Percentiles rank a stretch among this genome's conserved stretches.
phyloP scores from a whole-genome alignment of 2,329 filamentous ascomycete species.

The Fusarium metavorans region DNA sequence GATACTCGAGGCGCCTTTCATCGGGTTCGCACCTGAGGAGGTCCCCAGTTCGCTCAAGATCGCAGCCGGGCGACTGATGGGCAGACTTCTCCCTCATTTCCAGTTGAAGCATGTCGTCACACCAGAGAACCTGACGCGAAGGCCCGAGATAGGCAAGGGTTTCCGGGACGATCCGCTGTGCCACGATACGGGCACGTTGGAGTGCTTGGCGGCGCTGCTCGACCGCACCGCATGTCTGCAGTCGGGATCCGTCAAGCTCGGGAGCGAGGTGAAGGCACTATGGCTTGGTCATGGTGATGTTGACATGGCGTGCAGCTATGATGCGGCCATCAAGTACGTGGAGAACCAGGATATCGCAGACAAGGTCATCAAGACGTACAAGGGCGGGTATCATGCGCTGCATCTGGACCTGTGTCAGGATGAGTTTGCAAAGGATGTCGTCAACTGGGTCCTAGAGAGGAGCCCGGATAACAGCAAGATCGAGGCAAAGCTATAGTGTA shows the following conservation, averaged over 20 bases:
- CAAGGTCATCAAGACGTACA: conserved; percentile 78
- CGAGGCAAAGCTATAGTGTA: conserved; percentile 54
- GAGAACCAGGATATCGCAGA: conserved; percentile 71
- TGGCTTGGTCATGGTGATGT: conserved; percentile 82
- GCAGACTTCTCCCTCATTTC: conserved; percentile 73
- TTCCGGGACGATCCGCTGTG: conserved; percentile 76
- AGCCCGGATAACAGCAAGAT: conserved; percentile 35
- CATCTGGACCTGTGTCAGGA: conserved; percentile 70
- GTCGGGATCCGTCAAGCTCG: conserved; percentile 64
- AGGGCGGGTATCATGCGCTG: conserved; percentile 83
- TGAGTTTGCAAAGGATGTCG: conserved; percentile 69
- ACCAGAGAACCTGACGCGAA: conserved; percentile 73
- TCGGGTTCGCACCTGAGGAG: conserved; percentile 75
- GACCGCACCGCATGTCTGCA: conserved; percentile 76
- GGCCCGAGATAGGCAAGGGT: conserved; percentile 70
- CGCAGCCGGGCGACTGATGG: conserved; percentile 73
- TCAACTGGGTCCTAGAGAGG: conserved; percentile 72
- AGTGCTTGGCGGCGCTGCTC: conserved; percentile 81
- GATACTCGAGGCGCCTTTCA: conserved; percentile 81
- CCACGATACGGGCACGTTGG: conserved; percentile 88
- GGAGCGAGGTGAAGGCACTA: conserved; percentile 70
- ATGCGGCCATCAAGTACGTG: conserved; percentile 73
- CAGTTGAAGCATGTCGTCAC: conserved; percentile 77
- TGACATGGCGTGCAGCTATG: conserved; percentile 77
- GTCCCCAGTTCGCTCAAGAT: conserved; percentile 75